These are phyloP conservation scores for Wakefieldia striispora DNA, from an alignment of 768 basidiomycete species.

Conservation along the genomic window DNA sequence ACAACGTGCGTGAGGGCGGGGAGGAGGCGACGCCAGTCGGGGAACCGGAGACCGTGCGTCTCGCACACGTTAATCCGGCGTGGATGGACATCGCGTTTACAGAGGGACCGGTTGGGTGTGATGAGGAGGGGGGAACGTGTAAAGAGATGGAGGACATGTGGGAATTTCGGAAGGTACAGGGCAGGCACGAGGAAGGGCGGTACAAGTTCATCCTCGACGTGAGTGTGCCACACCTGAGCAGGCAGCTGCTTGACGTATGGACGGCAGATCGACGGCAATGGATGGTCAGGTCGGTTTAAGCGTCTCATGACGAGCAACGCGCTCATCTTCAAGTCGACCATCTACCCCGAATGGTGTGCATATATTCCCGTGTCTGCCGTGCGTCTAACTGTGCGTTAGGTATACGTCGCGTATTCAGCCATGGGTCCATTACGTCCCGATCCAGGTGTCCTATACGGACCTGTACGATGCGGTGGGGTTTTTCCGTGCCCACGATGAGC, in stretches of 20 bases:
- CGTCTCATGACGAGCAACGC: constrained; percentile 61
- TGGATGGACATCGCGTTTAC: constrained; percentile 63
- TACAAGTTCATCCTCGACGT: constrained; percentile 65
- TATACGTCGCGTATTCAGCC: constrained; percentile 56
- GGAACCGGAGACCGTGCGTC: constrained; percentile 30
- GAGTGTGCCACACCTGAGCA: constrained; percentile 13
- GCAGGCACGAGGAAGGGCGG: constrained; percentile 46
- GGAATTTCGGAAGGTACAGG: constrained; percentile 48
- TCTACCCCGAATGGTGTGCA: constrained; percentile 72
- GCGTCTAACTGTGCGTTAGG: constrained; percentile 31
- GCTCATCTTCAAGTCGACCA: constrained; percentile 64
- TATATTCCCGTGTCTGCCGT: background rate
- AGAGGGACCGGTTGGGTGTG: constrained; percentile 44
- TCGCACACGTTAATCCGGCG: constrained; percentile 46
- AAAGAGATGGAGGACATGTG: constrained; percentile 43
- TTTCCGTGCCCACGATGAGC: constrained; percentile 65
- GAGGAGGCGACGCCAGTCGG: constrained; percentile 34
- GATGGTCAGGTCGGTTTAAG: constrained; percentile 69
- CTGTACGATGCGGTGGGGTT: constrained; percentile 71
- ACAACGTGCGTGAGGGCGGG: background rate
- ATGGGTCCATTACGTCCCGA: constrained; percentile 75
- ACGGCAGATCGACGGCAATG: constrained; percentile 53
- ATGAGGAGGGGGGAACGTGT: constrained; percentile 33
- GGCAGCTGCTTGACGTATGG: background rate
- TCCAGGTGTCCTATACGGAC: constrained; percentile 63